Evolutionary conservation across 2,329 filamentous ascomycete species (phyloP), one percentile per base, ranked within the genome.

Genomic region (Neofusicoccum ribis): DNA sequence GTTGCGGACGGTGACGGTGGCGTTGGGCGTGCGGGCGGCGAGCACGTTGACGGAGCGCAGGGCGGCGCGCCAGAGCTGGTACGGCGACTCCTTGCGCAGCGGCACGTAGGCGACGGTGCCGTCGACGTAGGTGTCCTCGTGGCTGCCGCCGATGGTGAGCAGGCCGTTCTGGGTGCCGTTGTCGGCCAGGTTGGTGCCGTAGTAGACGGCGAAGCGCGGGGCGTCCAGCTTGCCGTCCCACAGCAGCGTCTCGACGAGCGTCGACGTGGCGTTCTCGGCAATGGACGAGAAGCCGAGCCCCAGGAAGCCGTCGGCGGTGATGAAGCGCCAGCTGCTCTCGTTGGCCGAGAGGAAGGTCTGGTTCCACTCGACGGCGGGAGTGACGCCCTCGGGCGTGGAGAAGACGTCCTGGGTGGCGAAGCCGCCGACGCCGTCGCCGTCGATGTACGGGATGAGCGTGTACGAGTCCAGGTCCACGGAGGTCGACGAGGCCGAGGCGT

Each of bases 81-180:
- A 69, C 3, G 59, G 44, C 5, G 63, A 61, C 20, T 68, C 67
- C 41, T 66, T 66, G 1, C 44, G 15, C 39, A 70, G 56, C 7
- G 69, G 69, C 3, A 65, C 46, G 56, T 64, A 71, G 64, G 86
- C 85, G 62, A 89, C 85, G 68, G 86, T 85, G 70, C 86, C 87
- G 68, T 89, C 87, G 67, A 83, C 82, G 72, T 89, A 89, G 69
- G 82, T 71, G 43, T 85, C 88, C 67, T 82, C 74, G 72, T 89
- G 50, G 65, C 67, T 68, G 36, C 60, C 65, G 27, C 69, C 69
- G 44, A 71, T 59, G 5, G 69, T 71, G 15, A 71, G 44, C 15
- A 67, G 58, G 27, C 69, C 69, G 56, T 71, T 64, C n/a, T 67
- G 67, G 1, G 41, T 39, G 0, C 65, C 69, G 3, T 43, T 20